Conservation (phyloP, 2,329 filamentous ascomycete genomes). For the Albifimbria verrucaria region DNA sequence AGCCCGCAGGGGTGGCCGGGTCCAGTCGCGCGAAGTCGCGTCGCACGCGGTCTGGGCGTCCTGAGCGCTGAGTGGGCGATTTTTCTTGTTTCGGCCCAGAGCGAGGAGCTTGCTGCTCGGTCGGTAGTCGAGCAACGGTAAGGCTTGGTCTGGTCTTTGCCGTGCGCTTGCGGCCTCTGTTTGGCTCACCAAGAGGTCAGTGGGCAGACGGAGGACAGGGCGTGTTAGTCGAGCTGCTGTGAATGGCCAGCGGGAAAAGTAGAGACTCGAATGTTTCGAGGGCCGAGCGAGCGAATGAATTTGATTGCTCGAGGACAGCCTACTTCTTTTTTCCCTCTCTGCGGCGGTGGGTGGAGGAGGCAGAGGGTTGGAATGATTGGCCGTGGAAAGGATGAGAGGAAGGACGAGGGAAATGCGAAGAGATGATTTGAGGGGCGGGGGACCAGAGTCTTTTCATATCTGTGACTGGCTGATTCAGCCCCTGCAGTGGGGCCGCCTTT, state of each 20-base stretch:
- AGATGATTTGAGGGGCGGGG: constrained; percentile 51
- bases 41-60: not conserved
- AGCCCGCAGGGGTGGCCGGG: not conserved
- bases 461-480: constrained; percentile 51
- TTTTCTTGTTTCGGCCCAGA: not conserved
- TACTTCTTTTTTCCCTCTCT: constrained; percentile 14
- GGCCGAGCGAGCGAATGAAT: constrained; percentile 21
- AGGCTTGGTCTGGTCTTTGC: too few relatives aligned
- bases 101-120: not conserved
- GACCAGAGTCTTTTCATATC: constrained; percentile 39
- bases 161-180: too few relatives aligned
- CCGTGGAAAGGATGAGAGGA: constrained; percentile 38
- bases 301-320: constrained; percentile 23
- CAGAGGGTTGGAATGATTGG: constrained; percentile 44
- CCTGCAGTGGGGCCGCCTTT: constrained; percentile 30
- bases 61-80: not conserved
- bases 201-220: constrained; percentile 6
- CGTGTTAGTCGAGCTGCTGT: constrained; percentile 19
- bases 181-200: not conserved
- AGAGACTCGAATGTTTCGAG: constrained; percentile 20
- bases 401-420: constrained; percentile 39
- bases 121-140: not conserved
- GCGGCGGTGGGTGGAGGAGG: constrained; percentile 33
- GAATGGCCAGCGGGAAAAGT: constrained; percentile 24
- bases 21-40: not conserved